A percentile compares a stretch with the other conserved stretches of the same genome.
Conservation (phyloP, 495 filamentous ascomycete species). For the Cercophora sp. region DNA sequence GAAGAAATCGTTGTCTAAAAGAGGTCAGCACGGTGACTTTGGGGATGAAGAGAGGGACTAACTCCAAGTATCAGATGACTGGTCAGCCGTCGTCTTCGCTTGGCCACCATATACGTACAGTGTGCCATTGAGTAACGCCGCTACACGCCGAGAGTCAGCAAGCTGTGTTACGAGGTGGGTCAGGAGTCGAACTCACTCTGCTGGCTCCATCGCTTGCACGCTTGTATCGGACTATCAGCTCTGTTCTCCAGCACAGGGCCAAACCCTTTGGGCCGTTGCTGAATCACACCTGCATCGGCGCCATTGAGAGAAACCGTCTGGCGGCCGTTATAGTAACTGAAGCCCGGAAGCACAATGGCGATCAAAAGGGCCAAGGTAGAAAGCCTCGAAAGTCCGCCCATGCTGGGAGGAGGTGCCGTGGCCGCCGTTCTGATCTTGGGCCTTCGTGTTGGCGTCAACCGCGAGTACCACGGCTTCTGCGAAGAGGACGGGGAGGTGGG, state of each 20-base stretch:
- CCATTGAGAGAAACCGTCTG: conserved; percentile 32
- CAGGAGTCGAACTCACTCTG: conserved; percentile 45
- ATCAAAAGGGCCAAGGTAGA: conserved; percentile 50
- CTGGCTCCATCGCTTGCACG: conserved; percentile 66
- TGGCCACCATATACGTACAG: conserved; percentile 74
- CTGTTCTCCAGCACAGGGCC: conserved; percentile 33
- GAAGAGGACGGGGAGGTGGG: conserved; percentile 12
- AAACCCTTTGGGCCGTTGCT: conserved; percentile 16
- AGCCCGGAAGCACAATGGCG: conserved; percentile 47
- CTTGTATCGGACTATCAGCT: conserved; percentile 46
- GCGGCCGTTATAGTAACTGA: conserved; percentile 38
- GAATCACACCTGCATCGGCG: conserved; percentile 45
- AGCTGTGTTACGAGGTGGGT: background rate
- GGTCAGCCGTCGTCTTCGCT: conserved; percentile 46
- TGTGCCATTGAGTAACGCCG: conserved; percentile 63
- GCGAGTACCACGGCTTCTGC: conserved; percentile 36
- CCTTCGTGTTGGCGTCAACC: conserved; percentile 30
- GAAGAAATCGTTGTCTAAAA: conserved; percentile 64
- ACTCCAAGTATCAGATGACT: conserved; percentile 63
- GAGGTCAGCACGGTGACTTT: conserved; percentile 26
- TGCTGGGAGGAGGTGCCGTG: conserved; percentile 36
- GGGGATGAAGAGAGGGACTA: conserved; percentile 12
- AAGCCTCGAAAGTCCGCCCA: conserved; percentile 37
- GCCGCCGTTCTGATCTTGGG: conserved; percentile 39
- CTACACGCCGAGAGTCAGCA: conserved; percentile 22